Evolutionary conservation across 371 early-diverging fungal genomes (phyloP), one percentile per base, ranked within the genome.

Genomic region (Rhizomucor miehei): DNA sequence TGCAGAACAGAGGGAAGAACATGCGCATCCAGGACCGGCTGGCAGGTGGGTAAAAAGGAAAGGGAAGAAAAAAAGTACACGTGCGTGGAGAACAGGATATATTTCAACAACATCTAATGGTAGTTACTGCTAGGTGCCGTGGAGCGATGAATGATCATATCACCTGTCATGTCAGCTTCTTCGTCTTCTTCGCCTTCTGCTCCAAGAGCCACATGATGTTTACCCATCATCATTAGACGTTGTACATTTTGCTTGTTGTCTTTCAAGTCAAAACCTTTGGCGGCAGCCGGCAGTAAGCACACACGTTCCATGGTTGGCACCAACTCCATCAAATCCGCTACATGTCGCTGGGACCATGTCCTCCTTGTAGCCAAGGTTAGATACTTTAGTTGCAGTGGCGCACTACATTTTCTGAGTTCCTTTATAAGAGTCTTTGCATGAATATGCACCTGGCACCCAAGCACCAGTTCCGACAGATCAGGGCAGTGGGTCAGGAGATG

Each of bases 371-470:
- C 66, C 13, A 73, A 43, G 0, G 54, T 63, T 2, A 73, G 48
- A 11, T 52, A 62, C 14, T 45, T 61, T n/a, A 73, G 48, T 14
- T 25, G 54, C 17, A 53, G 20, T 2, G 56, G 40, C 6, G 49
- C 25, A 11, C 52, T 6, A 8, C 34, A 41, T 39, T 24, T 25
- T 29, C 44, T 54, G n/a, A 69, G 44, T 21, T 60, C 60, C 37
- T 55, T 52, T 3, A 73, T 39, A 19, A 73, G 41, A 14, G 61
- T 57, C 6, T 59, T 62, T 17, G 74, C 70, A 43, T 73, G 71
- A 16, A 73, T 61, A 45, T 73, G 66, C 21, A 70, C 54, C 37
- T 73, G 63, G 40, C 70, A 73, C 16, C 64, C 60, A 5, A 69
- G 41, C 20, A 52, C 50, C 4, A 73, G 25, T 21, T 69, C 67